Evolutionary conservation across 139 green algal species (phyloP), one percentile per base, ranked within the genome.

Genomic region (Coccomyxa sp.): DNA sequence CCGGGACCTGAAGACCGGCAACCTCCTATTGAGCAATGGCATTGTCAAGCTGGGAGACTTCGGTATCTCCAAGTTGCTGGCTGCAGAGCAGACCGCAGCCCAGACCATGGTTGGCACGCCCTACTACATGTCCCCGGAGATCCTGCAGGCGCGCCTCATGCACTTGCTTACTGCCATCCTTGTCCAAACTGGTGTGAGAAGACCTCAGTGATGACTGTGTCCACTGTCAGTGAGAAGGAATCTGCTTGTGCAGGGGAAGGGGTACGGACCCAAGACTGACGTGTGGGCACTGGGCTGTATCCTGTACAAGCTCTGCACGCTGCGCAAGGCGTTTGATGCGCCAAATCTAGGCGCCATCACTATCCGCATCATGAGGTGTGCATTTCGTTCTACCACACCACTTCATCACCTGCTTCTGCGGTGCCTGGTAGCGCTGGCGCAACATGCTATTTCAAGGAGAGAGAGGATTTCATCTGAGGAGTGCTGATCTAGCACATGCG

Each of bases 221-320:
- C 44, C 44, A 16, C 44, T 58, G 44, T 16, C 44, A 29, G 12
- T 58, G 44, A n/a, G n/a, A n/a, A n/a, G n/a, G n/a, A n/a, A n/a
- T n/a, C 27, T 64, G 50, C 50, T 64, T 22, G 27, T 64, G 50
- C 50, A 64, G 50, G 86, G 84, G 39, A 81, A 90, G 80, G 84
- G 87, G 0, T 96, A 95, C 80, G 89, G 84, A 29, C 87, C 82
- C 79, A 94, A 93, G 81, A 86, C 79, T 2, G 93, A 97, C 82
- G 90, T 97, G 27, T 97, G 93, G 93, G 89, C 91, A 0, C 74
- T 94, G 16, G 93, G 93, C 27, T 96, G 92, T 73, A 85, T 97
- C 31, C 87, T 95, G 75, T 96, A 97, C 78, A 92, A 97, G 83
- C 79, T 97, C 8, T 91, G 85, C 78, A 88, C 89, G 0, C 86